These are phyloP conservation scores for Macrolepiota dolichaula DNA, from an alignment of 768 basidiomycete genomes.

Conservation along the genomic window DNA sequence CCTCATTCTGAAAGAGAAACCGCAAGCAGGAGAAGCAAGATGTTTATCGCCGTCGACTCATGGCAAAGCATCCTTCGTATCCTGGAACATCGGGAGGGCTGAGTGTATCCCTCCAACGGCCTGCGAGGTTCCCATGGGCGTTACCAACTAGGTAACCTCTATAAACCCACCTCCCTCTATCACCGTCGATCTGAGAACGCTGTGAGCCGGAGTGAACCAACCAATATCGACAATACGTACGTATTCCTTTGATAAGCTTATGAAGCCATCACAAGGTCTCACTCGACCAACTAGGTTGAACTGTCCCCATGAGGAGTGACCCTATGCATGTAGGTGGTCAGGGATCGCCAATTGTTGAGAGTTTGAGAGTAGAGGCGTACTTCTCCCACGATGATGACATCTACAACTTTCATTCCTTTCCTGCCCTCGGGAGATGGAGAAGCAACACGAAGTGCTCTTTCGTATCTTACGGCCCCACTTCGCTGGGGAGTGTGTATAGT, in stretches of 20 bases:
- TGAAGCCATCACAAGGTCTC: conserved; percentile 76
- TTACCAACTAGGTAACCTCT: conserved; percentile 79
- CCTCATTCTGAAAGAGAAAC: background rate
- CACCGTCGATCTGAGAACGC: conserved; percentile 51
- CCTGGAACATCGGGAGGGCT: conserved; percentile 60
- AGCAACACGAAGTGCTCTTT: conserved; percentile 18
- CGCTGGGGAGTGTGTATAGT: conserved; percentile 42
- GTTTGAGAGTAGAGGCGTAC: conserved; percentile 29
- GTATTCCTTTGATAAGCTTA: conserved; percentile 84
- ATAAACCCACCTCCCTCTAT: conserved; percentile 83
- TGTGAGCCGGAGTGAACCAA: conserved; percentile 6
- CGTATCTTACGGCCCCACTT: conserved; percentile 27
- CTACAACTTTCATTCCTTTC: conserved; percentile 26
- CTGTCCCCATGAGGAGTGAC: conserved; percentile 90
- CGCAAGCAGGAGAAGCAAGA: background rate
- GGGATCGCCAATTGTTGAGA: background rate
- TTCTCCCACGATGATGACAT: conserved; percentile 75
- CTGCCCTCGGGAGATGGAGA: background rate
- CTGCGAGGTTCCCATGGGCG: conserved; percentile 66
- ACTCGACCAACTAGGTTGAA: conserved; percentile 79
- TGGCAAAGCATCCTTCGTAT: conserved; percentile 85
- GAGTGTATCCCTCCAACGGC: conserved; percentile 85
- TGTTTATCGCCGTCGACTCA: conserved; percentile 56
- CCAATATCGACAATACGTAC: conserved; percentile 35
- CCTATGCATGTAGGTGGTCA: conserved; percentile 37